Evolutionary conservation across 139 green algal species (phyloP), one percentile per base, ranked within the genome.

Genomic region (Chlorella sp.): DNA sequence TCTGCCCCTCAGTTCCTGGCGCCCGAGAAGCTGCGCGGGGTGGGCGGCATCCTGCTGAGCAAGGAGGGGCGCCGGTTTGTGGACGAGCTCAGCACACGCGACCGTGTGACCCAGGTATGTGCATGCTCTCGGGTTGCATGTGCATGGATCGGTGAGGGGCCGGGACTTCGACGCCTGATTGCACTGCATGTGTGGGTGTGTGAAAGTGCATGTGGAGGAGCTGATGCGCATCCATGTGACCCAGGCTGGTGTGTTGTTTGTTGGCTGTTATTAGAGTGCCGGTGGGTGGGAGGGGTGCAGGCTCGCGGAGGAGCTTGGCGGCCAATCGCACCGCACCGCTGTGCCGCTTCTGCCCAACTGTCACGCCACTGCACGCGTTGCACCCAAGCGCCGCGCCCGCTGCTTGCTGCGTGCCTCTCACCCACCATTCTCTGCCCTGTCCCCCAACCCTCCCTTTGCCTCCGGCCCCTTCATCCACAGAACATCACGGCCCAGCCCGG

Each of bases 11-110:
- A 93, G 93, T 96, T 96, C 85, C 91, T 98, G 66, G 96, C 95
- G 0, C 93, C 95, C 24, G 96, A 98, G 90, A 95, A 95, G 91
- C 93, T 98, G 82, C 92, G 96, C 3, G 96, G 96, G 34, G 89
- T 95, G 78, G 95, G 94, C 11, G 94, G 92, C 37, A 92, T 98
- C 18, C 83, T 98, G 88, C 81, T 98, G 5, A 93, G 95, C 89
- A 26, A 15, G 0, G 34, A 90, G 37, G 96, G 94, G 2, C 30
- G 89, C 7, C 90, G 96, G 26, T 98, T 98, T 92, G 94, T 96
- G 34, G 90, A 98, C 71, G 96, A 98, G 91, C 94, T 98, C 37
- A 88, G 71, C 11, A 95, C 91, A 2, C 92, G 96, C 9, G 95
- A 97, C 81, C 80, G 92, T 16, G 92, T 96, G 34, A 92, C 92